Conservation (phyloP, 495 filamentous ascomycete genomes). For the Pyrenopolyporus hunteri region DNA sequence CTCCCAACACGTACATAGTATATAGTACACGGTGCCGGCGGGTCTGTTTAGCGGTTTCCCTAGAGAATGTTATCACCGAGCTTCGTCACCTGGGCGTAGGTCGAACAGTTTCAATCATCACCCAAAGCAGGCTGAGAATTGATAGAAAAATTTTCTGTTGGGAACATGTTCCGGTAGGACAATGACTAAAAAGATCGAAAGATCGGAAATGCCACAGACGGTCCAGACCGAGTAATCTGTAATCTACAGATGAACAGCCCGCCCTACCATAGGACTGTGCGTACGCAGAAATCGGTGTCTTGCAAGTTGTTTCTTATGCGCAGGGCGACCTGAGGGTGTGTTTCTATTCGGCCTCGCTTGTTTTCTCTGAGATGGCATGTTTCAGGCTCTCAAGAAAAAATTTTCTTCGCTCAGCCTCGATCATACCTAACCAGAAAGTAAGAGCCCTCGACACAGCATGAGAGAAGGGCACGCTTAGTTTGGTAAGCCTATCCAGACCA, state of each 20-base stretch:
- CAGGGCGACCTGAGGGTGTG: conserved; percentile 30
- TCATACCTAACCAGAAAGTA: conserved; percentile 15
- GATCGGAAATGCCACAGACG: conserved; percentile 36
- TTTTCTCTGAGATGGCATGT: conserved; percentile 31
- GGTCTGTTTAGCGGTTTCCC: background rate
- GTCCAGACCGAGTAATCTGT: conserved; percentile 33
- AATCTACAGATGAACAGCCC: conserved; percentile 1
- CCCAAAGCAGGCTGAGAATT: conserved; percentile 23
- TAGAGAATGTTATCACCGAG: conserved; percentile 8
- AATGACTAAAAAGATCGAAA: conserved; percentile 33
- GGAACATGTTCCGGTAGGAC: conserved; percentile 28
- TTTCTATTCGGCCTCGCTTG: conserved; percentile 30
- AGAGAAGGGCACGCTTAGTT: background rate
- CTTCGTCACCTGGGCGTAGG: conserved; percentile 4
- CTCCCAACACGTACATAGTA: conserved; percentile 9
- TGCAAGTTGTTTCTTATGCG: conserved; percentile 34
- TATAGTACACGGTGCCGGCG: background rate
- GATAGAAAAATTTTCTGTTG: conserved; percentile 19
- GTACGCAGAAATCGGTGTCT: conserved; percentile 34
- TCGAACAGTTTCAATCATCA: conserved; percentile 20
- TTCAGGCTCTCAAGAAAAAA: conserved; percentile 30
- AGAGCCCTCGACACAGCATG: conserved; percentile 25
- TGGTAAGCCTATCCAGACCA: conserved; percentile 15
- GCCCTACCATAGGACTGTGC: conserved; percentile 24
- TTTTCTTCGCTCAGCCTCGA: conserved; percentile 38